phyloP scores from a whole-genome alignment of 805 yeast genomes.

The Wickerhamomyces kurtzmanii region DNA sequence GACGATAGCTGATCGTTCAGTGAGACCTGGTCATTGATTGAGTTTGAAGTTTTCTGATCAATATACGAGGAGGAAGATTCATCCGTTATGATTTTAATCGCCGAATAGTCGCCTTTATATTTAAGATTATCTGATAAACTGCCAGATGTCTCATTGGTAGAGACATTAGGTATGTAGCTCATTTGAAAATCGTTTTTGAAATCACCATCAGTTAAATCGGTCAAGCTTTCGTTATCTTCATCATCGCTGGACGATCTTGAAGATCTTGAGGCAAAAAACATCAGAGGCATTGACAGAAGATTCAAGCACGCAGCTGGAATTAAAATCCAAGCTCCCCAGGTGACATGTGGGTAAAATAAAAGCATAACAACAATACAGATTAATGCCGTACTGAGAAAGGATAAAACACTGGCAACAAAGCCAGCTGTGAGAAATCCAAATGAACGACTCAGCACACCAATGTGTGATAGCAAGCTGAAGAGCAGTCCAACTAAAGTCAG shows the following conservation, averaged over 20 bases:
- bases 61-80: too few species aligned
- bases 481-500: conserved; percentile 38
- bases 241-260: conserved; percentile 5
- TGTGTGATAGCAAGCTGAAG: conserved; percentile 24
- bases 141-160: too few species aligned
- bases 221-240: conserved; percentile 11
- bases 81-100: conserved; percentile 13
- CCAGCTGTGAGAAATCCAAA: conserved; percentile 28
- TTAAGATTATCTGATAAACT: too few species aligned
- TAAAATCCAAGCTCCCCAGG: conserved; percentile 68
- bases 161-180: too few species aligned
- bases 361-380: conserved; percentile 45
- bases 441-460: conserved; percentile 15
- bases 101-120: too few species aligned
- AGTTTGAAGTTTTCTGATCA: too few species aligned
- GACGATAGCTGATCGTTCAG: too few species aligned
- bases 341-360: conserved; percentile 52
- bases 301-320: conserved; percentile 56
- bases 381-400: conserved; percentile 45
- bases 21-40: conserved; percentile 11
- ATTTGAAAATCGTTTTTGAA: conserved; percentile 8
- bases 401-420: conserved; percentile 33
- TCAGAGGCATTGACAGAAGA: conserved; percentile 39
- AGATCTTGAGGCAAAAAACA: conserved; percentile 27
- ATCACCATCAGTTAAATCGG: conserved; percentile 15